Evolutionary conservation across 2,329 filamentous ascomycete genomes (phyloP).

Genomic region (Mycosphaerella sp.): DNA sequence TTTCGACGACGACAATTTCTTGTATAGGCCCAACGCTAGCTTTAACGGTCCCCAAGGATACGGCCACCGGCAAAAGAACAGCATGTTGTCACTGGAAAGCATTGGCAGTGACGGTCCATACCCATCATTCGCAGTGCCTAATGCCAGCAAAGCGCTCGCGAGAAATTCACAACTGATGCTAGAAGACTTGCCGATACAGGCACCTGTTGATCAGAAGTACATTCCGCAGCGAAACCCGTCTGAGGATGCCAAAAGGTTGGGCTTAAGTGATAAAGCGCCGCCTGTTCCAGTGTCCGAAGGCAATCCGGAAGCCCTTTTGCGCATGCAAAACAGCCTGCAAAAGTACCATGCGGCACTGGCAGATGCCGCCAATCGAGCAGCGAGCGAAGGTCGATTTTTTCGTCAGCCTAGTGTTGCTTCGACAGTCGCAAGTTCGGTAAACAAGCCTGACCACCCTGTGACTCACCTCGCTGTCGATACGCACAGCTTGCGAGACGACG

Average conservation of each 20-base stretch:
- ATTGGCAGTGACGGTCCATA: constrained; percentile 30
- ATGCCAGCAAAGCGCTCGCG: constrained; percentile 22
- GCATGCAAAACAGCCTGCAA: constrained; percentile 55
- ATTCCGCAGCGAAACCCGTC: constrained; percentile 32
- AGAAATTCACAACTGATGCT: constrained; percentile 29
- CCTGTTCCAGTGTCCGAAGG: constrained; percentile 45
- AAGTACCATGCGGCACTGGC: constrained; percentile 81
- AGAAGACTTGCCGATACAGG: constrained; percentile 28
- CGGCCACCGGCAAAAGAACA: constrained; percentile 20
- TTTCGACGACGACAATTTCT: constrained; percentile 32
- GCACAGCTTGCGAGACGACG: constrained; percentile 9
- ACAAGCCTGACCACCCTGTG: neutral
- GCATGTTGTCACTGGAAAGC: constrained; percentile 9
- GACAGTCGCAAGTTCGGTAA: neutral
- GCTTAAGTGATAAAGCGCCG: constrained; percentile 41
- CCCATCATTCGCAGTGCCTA: constrained; percentile 31
- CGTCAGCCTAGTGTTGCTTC: constrained; percentile 36
- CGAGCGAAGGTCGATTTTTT: constrained; percentile 67
- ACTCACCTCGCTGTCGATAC: constrained; percentile 5
- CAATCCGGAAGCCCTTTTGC: constrained; percentile 29
- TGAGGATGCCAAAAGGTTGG: constrained; percentile 31
- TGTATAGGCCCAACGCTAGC: constrained; percentile 19
- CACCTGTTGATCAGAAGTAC: constrained; percentile 27
- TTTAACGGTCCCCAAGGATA: constrained; percentile 11
- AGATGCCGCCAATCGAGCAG: constrained; percentile 71